Base-by-base conservation (phyloP, 1,284 basidiomycete species). In the Tilletiaria anomala region DNA sequence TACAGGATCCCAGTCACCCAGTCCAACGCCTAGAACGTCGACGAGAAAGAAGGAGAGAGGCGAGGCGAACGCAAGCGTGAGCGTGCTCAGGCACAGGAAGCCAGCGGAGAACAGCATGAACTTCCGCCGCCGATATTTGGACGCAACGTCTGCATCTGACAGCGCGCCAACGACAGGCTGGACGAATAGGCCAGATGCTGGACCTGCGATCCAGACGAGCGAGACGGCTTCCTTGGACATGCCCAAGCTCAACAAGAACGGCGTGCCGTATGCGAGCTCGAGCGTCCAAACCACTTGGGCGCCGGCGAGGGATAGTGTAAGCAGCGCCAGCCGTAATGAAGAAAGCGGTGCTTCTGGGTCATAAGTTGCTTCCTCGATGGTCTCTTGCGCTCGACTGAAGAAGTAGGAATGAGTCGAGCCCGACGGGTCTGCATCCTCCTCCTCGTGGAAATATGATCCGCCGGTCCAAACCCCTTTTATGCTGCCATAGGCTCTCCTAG, bases 201-300 rank as follows among this genome's bases (percentile, higher is more conserved):
- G 87, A 4, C 89, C 93, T 21, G 91, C 91, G 34, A 97, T 75
- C 91, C 91, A 97, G 21, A 97, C 91, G 12, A 94, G 74, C 43
- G 84, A 83, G 4, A 93, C 94, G 20, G 86, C 72, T 58, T 86
- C 78, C 63, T 91, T 88, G 2, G 84, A 82, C 21, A 96, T 74
- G 6, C 91, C 91, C 10, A 97, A 78, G 12, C 75, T 76, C 10
- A 93, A 75, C 33, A 96, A 73, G 68, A 93, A 94, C 0, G 91
- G 89, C 2, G 88, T 94, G 22, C 88, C 88, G 62, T 91, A 91
- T 18, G 48, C 83, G 17, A 89, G 75, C 61, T 89, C 85, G 5
- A 89, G 78, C 0, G 83, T 86, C 86, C 86, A 89, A 1, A 83
- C 79, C 18, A 89, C 78, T 70, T 94, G 89, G 23, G 88, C 84